A percentile compares a stretch with the other conserved stretches of the same genome.
Conservation (phyloP, 129 eudicot species). For the Heracleum sosnowskyi region DNA sequence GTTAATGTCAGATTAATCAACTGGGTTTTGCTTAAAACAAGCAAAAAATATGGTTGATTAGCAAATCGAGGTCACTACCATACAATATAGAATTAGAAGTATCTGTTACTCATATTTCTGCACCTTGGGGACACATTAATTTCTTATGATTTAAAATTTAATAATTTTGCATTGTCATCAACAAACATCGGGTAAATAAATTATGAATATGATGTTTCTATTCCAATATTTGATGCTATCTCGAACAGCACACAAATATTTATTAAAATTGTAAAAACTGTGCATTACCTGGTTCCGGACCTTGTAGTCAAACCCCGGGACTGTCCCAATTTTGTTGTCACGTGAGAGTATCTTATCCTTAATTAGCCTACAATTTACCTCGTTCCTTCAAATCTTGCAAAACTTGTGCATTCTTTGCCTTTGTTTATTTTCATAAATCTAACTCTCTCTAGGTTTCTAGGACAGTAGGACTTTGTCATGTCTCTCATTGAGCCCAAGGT, state of each 20-base stretch:
- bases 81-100: slow-evolving; percentile 43
- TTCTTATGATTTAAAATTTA: slow-evolving; percentile 21
- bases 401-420: neutral
- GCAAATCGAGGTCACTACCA: slow-evolving; percentile 29
- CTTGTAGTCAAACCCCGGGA: slow-evolving; percentile 38
- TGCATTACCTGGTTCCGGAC: slow-evolving; percentile 35
- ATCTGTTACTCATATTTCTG: slow-evolving; percentile 62
- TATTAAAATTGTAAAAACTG: neutral
- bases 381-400: slow-evolving; percentile 39
- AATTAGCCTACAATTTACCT: slow-evolving; percentile 14
- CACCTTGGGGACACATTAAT: slow-evolving; percentile 70
- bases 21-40: slow-evolving; percentile 18
- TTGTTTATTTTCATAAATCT: neutral
- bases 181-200: slow-evolving; percentile 48
- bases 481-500: slow-evolving; percentile 34
- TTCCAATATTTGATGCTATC: slow-evolving; percentile 70
- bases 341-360: slow-evolving; percentile 34
- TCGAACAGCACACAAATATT: slow-evolving; percentile 14
- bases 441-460: slow-evolving; percentile 13
- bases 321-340: slow-evolving; percentile 40
- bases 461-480: slow-evolving; percentile 30
- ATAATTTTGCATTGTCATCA: slow-evolving; percentile 27
- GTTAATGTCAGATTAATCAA: slow-evolving; percentile 16
- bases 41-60: neutral
- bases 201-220: slow-evolving; percentile 81